Base-by-base conservation (phyloP, 2,329 filamentous ascomycete genomes). In the Teratosphaeria nubilosa region DNA sequence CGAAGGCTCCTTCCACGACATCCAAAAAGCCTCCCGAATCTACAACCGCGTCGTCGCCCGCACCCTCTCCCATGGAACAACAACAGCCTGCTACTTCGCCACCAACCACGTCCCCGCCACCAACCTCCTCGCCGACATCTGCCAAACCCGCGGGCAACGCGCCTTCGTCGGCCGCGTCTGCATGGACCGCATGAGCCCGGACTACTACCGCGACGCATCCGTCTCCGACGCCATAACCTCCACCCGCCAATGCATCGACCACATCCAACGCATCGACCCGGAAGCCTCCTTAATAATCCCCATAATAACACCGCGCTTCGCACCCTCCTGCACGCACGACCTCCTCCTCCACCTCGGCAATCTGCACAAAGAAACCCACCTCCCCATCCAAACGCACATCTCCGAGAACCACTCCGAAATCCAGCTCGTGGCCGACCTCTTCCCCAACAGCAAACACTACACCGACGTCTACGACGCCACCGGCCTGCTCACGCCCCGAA, bases 91-190 rank as follows among this genome's bases (percentile, higher is more conserved):
- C n/a, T 97, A 97, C 79, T 97, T 88, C 72, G 92, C 92, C 59
- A 97, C 94, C 27, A 85, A 90, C 62, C 86, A 95, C 71, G 88
- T 95, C 1, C 79, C 83, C 0, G 85, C 91, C 1, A 99, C 94
- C n/a, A 96, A 96, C 70, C 81, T 96, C 7, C 85, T 99, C 5
- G 88, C 91, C 0, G 84, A 90, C 63, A 82, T 96, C 20, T 96
- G 92, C 68, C 79, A 89, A n/a, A 70, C 76, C 0, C 77, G 83
- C 27, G 94, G 94, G 51, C 94, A 99, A 75, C 81, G 94, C 56
- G 94, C 94, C 6, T 88, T 97, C 63, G 83, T 99, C 48, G 94
- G 94, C 32, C 82, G 94, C 48, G 89, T 95, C n/a, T 96, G 91
- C 77, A 97, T 99, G 94, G 90, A 97, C 72, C 80, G 81, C 31